Percentiles rank a stretch among this genome's conserved stretches.
Conservation (phyloP, 371 early-diverging fungal species). For the Catenaria anguillulae region DNA sequence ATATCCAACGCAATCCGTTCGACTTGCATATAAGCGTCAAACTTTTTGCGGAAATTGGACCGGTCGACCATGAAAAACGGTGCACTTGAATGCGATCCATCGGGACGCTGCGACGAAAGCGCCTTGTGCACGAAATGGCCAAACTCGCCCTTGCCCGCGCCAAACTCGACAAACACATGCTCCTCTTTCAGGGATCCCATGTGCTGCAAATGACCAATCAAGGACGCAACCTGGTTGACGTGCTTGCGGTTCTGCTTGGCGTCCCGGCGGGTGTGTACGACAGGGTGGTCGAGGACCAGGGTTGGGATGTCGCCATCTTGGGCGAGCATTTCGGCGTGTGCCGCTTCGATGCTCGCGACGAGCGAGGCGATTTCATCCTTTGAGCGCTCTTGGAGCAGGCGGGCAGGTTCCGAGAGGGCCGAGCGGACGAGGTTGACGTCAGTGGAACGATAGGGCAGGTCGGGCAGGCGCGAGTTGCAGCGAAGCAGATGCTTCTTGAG, state of each 20-base stretch:
- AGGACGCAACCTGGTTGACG: slow-evolving; percentile 36
- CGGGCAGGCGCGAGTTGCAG: slow-evolving; percentile 46
- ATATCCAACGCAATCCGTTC: slow-evolving; percentile 63
- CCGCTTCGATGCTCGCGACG: slow-evolving; percentile 29
- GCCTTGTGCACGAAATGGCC: slow-evolving; percentile 14
- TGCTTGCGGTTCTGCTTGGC: slow-evolving; percentile 3
- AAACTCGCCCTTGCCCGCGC: slow-evolving; percentile 48
- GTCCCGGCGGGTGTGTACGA: slow-evolving; percentile 18
- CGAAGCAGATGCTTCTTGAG: slow-evolving; percentile 45
- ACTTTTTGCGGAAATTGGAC: slow-evolving; percentile 53
- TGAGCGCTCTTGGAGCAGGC: slow-evolving; percentile 23
- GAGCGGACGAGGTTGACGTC: slow-evolving; percentile 42
- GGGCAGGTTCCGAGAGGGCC: slow-evolving; percentile 8
- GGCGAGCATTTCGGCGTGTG: slow-evolving; percentile 20
- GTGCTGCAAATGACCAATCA: slow-evolving; percentile 57
- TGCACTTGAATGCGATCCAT: slow-evolving; percentile 11
- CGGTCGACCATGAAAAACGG: slow-evolving; percentile 61
- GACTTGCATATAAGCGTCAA: slow-evolving; percentile 25
- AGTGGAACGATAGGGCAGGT: slow-evolving; percentile 26
- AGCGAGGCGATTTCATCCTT: slow-evolving; percentile 25
- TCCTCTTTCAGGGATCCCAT: slow-evolving; percentile 41
- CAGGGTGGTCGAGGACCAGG: slow-evolving; percentile 29
- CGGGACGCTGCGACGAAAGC: background rate
- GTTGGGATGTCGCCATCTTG: slow-evolving; percentile 22
- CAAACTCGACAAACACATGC: slow-evolving; percentile 61